Evolutionary conservation across 1,284 basidiomycete species (phyloP).

Genomic region (Sanghuangporus weigelae): DNA sequence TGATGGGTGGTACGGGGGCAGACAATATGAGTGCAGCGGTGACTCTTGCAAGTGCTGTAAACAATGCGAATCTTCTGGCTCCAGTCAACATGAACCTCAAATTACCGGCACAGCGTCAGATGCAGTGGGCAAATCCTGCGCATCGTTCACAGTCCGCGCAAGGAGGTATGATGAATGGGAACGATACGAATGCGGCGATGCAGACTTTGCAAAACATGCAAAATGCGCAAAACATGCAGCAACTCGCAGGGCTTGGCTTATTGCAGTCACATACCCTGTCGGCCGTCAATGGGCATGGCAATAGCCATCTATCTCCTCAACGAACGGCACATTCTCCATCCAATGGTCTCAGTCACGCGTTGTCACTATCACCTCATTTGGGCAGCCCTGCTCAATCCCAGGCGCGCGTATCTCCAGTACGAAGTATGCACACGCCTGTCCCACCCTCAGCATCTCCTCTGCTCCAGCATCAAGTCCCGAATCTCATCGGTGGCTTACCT

Average conservation of each 20-base stretch:
- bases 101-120: conserved; percentile 35
- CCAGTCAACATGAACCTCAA: conserved; percentile 35
- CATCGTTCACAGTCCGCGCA: conserved; percentile 12
- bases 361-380: conserved; percentile 13
- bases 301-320: conserved; percentile 14
- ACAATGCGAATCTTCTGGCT: conserved; percentile 34
- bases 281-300: conserved; percentile 13
- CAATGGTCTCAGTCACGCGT: conserved; percentile 3
- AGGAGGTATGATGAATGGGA: neutral
- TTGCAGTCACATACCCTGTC: neutral
- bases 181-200: neutral
- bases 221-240: neutral
- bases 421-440: conserved; percentile 16
- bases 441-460: conserved; percentile 17
- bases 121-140: conserved; percentile 34
- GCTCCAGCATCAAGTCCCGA: conserved; percentile 14
- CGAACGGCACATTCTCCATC: conserved; percentile 12
- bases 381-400: conserved; percentile 12
- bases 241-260: conserved; percentile 7
- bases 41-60: conserved; percentile 27
- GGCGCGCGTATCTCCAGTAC: conserved; percentile 12
- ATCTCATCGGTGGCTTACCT: conserved; percentile 11
- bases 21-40: conserved; percentile 14
- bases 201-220: conserved; percentile 8
- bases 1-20: conserved; percentile 3